Evolutionary conservation across 2,329 filamentous ascomycete genomes (phyloP).

Genomic region (Leptodontidium sp.): DNA sequence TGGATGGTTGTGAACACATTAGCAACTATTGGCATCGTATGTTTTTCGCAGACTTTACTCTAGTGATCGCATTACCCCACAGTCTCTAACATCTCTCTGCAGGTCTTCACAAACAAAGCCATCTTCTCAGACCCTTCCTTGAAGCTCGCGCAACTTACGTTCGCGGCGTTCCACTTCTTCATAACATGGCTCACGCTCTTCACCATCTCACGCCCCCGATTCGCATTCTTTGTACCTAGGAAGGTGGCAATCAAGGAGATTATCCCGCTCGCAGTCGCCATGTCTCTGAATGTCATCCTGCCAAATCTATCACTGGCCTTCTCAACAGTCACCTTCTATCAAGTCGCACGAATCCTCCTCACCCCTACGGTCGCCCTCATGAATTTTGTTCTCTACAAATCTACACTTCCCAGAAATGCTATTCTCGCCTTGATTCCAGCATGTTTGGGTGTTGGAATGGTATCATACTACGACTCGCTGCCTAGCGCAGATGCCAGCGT

Average conservation of each 20-base stretch:
- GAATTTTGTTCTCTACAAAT: conserved; percentile 68
- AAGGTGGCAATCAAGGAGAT: conserved; percentile 63
- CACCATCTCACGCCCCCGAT: conserved; percentile 63
- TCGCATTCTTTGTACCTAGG: conserved; percentile 66
- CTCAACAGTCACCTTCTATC: conserved; percentile 74
- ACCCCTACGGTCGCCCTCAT: conserved; percentile 71
- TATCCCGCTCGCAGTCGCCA: conserved; percentile 70
- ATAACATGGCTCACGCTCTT: conserved; percentile 71
- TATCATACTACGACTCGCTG: conserved; percentile 74
- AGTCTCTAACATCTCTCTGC: conserved; percentile 8
- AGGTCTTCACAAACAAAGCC: conserved; percentile 72
- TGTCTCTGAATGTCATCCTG: conserved; percentile 74
- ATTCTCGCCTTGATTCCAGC: conserved; percentile 63
- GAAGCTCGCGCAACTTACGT: conserved; percentile 69
- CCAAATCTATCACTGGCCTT: conserved; percentile 73
- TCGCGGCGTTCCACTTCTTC: conserved; percentile 74
- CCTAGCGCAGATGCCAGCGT: conserved; percentile 55
- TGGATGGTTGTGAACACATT: conserved; percentile 70
- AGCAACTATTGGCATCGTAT: conserved; percentile 69
- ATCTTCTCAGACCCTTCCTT: conserved; percentile 71
- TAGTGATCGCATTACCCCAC: neutral
- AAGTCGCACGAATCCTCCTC: conserved; percentile 72
- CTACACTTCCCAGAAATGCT: conserved; percentile 62
- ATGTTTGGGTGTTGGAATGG: conserved; percentile 69
- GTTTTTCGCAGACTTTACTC: conserved; percentile 40